phyloP scores from a whole-genome alignment of 192 early-diverging fungal genomes.

The Entomortierella beljakovae region DNA sequence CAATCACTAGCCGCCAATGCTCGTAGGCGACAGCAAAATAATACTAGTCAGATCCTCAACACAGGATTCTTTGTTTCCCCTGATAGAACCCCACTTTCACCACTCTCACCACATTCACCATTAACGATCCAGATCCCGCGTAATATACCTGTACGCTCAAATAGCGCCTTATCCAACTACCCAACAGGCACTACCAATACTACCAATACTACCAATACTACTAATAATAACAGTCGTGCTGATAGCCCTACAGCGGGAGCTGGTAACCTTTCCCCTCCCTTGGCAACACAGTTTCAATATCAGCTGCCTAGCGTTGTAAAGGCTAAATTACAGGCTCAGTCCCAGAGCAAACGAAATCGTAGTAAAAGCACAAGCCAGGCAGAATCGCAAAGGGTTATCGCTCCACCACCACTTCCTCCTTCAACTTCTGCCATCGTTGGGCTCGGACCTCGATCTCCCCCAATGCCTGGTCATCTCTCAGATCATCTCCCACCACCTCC shows the following conservation, averaged over 20 bases:
- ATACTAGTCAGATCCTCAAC: constrained; percentile 29
- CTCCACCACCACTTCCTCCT: neutral
- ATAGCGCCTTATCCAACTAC: neutral
- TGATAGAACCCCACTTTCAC: constrained; percentile 14
- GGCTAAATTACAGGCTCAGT: neutral
- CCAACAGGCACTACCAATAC: no score
- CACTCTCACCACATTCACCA: constrained; percentile 32
- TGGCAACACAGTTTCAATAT: neutral
- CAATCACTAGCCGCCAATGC: neutral
- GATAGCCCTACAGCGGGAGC: constrained; percentile 18
- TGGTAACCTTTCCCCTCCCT: constrained; percentile 2
- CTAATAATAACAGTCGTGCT: neutral
- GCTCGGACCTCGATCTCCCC: constrained; percentile 3
- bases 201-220: no score
- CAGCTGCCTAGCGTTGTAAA: neutral
- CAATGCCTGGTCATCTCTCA: neutral
- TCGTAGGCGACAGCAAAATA: constrained; percentile 25
- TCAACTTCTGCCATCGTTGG: neutral
- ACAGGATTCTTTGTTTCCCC: constrained; percentile 22
- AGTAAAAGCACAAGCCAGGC: constrained; percentile 9
- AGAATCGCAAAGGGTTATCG: constrained; percentile 12
- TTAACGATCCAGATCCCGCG: constrained; percentile 44
- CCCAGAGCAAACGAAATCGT: neutral
- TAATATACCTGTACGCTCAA: neutral
- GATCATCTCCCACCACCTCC: constrained; percentile 19